Evolutionary conservation across 2,329 filamentous ascomycete genomes (phyloP), one percentile per base, ranked within the genome.

Genomic region (Sclerotinia minor): DNA sequence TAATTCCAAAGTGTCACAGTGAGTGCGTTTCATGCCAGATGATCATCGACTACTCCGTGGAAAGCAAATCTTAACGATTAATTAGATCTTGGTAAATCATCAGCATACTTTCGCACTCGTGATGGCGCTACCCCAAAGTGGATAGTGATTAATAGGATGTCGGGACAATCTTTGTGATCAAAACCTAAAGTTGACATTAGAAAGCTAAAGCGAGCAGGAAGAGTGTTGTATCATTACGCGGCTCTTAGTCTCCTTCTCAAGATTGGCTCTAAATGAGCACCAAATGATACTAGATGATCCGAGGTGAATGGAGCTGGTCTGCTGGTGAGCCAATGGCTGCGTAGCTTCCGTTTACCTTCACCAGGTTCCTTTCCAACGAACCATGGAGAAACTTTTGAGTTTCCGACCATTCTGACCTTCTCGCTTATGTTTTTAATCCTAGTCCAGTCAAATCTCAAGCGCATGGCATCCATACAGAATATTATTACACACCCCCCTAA

Each of bases 391-490:
- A 17, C n/a, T 26, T 32, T 35, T 38, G 63, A 64, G 26, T 41
- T 41, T 41, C 47, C 9, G 11, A 57, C 26, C 32, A 32, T 41
- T 41, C 47, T 15, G 11, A 57, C 26, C 32, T 32, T 59, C 24
- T 63, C 45, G 59, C 32, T 63, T 63, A 63, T 41, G 5, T n/a
- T 49, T 49, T 9, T 15, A 38, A 66, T 52, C 54, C 64, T 60
- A 29, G 53, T 32, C 64, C 7, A 63, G 29, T 38, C 53, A 59
- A 66, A 38, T 59, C 44, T 66, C 44, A 59, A 44, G n/a, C 64
- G 64, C 53, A 65, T 65, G 64, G 63, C 41, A 65, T 64, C 45
- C 47, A 41, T 64, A 64, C 49, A 64, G 24, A 47, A 13, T 41
- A 41, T 41, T 6, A 41, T 41, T 41, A 41, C 26, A 4, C 50